Evolutionary conservation across 306 rosid species (phyloP).

Genomic region (Castanea sativa): DNA sequence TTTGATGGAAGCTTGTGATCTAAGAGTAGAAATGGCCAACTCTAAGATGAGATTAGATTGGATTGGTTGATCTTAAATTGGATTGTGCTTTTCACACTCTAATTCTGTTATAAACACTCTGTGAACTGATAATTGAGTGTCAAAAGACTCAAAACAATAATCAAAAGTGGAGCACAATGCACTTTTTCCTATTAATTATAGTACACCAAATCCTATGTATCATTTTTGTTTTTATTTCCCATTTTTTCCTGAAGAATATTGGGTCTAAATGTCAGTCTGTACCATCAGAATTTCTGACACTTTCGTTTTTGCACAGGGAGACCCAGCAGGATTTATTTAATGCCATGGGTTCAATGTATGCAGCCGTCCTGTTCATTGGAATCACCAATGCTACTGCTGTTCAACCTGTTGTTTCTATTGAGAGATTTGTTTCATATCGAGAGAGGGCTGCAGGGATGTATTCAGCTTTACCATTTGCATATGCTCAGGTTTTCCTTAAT

Average conservation of each 20-base stretch:
- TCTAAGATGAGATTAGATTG: not conserved
- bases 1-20: not conserved
- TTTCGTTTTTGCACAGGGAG: slow-evolving; percentile 46
- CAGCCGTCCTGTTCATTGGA: slow-evolving; percentile 84
- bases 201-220: too few species aligned
- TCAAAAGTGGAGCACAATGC: not conserved
- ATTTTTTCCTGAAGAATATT: not conserved
- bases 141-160: not conserved
- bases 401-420: slow-evolving; percentile 94
- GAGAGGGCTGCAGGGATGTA: slow-evolving; percentile 98
- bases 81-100: not conserved
- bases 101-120: not conserved
- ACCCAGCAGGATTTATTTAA: slow-evolving; percentile 83
- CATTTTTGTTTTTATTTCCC: not conserved
- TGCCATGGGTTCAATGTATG: slow-evolving; percentile 97
- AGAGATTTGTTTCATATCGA: slow-evolving; percentile 91
- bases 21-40: not conserved
- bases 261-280: not conserved
- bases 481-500: slow-evolving; percentile 73
- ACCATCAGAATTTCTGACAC: not conserved
- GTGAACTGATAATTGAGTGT: not conserved
- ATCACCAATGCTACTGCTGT: slow-evolving; percentile 89
- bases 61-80: not conserved
- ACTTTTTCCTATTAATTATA: not conserved
- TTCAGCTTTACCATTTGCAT: slow-evolving; percentile 89